These are phyloP conservation scores for Colletotrichum camelliae DNA, from an alignment of 2,329 filamentous ascomycete species.

Conservation along the genomic window DNA sequence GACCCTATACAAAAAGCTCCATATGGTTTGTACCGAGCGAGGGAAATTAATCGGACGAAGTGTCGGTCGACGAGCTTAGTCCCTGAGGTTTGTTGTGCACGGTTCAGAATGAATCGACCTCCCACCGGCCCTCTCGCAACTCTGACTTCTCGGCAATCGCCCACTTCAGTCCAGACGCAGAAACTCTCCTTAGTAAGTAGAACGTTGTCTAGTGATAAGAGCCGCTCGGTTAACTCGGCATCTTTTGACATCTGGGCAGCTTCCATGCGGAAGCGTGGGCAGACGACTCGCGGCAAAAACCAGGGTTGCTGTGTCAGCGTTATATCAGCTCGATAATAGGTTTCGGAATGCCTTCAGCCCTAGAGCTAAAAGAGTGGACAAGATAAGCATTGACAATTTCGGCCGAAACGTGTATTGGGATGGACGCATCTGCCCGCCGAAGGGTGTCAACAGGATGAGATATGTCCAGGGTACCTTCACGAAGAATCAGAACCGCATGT, in stretches of 20 bases:
- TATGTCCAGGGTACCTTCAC: not conserved
- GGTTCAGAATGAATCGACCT: not conserved
- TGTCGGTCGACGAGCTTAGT: not conserved
- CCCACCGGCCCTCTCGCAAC: not conserved
- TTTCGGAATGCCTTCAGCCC: not conserved
- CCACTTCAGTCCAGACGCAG: not conserved
- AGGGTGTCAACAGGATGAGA: not conserved
- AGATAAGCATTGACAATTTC: conserved; percentile 32
- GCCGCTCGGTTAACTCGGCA: not conserved
- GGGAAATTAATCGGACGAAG: not conserved
- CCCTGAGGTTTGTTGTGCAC: not conserved
- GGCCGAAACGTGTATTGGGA: not conserved
- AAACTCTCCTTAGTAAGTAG: not conserved
- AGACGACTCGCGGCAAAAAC: not conserved
- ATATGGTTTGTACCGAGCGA: not conserved
- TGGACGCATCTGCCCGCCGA: not conserved
- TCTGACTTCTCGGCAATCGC: not conserved
- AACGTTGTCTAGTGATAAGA: not conserved
- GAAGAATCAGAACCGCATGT: not conserved
- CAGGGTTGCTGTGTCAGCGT: not conserved
- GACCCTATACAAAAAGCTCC: not conserved
- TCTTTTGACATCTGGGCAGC: not conserved
- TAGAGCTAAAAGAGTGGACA: not conserved
- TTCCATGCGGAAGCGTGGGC: not conserved
- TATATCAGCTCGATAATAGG: not conserved